Conservation (phyloP, 495 filamentous ascomycete species). For the Tirmania nivea region DNA sequence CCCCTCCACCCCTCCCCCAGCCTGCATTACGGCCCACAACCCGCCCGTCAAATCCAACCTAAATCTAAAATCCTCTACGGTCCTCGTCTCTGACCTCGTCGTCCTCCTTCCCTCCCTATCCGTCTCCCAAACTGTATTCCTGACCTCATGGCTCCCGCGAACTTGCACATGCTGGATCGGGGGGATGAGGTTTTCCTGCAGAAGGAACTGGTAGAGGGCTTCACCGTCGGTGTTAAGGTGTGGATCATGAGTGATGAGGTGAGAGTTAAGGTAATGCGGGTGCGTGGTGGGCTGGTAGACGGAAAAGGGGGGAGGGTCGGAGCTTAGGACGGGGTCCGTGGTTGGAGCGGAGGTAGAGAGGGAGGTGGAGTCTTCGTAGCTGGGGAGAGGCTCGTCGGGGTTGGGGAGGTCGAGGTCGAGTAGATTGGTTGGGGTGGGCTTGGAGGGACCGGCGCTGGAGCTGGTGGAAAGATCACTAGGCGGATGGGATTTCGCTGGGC, state of each 20-base stretch:
- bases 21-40: not conserved
- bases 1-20: not conserved
- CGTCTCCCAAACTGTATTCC: not conserved
- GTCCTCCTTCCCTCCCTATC: constrained; percentile 5
- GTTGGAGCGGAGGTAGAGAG: not conserved
- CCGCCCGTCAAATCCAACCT: not conserved
- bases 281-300: constrained; percentile 5
- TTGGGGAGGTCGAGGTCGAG: not conserved
- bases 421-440: not conserved
- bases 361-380: not conserved
- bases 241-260: constrained; percentile 10
- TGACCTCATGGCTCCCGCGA: not conserved
- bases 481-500: too few species aligned
- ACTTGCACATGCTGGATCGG: not conserved
- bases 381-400: not conserved
- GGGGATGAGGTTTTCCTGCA: not conserved
- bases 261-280: not conserved
- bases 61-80: not conserved
- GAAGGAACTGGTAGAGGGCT: constrained; percentile 14
- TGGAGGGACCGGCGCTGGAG: not conserved
- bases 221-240: constrained; percentile 18
- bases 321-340: not conserved
- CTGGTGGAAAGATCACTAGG: not conserved
- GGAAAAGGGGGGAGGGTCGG: constrained; percentile 6
- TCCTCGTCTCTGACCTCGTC: constrained; percentile 2